Evolutionary conservation across 805 yeast species (phyloP), one percentile per base, ranked within the genome.

Genomic region (Nakazawaea holstii): DNA sequence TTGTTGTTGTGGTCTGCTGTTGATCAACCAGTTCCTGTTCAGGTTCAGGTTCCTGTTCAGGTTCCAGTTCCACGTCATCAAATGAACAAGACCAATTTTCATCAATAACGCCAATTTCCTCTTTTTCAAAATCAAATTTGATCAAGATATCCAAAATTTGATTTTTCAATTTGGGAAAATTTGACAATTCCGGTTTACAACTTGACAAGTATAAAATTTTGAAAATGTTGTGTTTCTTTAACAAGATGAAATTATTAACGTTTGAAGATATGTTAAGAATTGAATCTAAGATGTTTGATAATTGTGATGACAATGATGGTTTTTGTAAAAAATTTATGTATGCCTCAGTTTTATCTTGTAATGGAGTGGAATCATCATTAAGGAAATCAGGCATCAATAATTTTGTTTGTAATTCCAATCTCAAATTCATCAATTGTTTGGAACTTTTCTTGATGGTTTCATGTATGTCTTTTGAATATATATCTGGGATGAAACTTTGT

Each of bases 211-310:
- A 35, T 8, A 40, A 17, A 4, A 46, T 15, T 35, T 46, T 46
- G 32, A 46, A 46, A 27, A 46, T 27, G 15, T 46, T 40, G 37
- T 35, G 28, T 29, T 46, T 46, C 37, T 46, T 46, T 30, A 46
- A 46, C 14, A 35, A 14, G 14, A 39, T 41, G 14, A 20, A 41
- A 13, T 32, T 41, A 17, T 9, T 14, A 8, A 13, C 13, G n/a
- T 31, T 41, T 8, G 36, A 11, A 13, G 32, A 20, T 7, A 41
- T 11, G 8, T 5, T 6, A 5, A 15, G 24, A 8, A 41, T 11
- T 20, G 37, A 31, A 5, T 31, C 37, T n/a, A 41, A 32, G 6
- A 20, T 31, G 9, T 8, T 20, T 7, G 9, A n/a, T 13, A 41
- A 2, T 33, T 32, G 44, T 8, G 8, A 26, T 20, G 27, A n/a